Conservation (phyloP, 1,284 basidiomycete genomes). For the Fomes fomentarius region DNA sequence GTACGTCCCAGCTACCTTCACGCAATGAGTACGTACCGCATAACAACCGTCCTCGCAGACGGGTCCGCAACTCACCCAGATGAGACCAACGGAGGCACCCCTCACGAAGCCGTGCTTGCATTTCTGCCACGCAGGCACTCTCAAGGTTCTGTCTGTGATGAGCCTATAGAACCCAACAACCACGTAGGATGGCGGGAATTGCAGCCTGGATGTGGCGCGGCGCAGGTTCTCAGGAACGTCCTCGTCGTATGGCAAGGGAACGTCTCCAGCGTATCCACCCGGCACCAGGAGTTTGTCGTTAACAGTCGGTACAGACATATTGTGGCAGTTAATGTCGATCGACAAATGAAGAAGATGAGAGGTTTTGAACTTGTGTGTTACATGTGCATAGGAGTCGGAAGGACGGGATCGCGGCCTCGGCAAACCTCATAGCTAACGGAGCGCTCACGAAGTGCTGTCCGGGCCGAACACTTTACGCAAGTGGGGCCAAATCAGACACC, state of each 20-base stretch:
- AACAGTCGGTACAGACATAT: neutral
- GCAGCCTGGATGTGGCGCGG: conserved; percentile 58
- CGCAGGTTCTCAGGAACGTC: conserved; percentile 49
- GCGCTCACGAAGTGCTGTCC: too few relatives aligned
- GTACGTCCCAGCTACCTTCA: conserved; percentile 64
- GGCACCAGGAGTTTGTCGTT: conserved; percentile 10
- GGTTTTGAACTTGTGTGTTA: neutral
- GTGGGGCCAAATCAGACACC: too few relatives aligned
- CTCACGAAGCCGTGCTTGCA: conserved; percentile 68
- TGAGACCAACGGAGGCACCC: conserved; percentile 60
- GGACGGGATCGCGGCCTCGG: too few relatives aligned
- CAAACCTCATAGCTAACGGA: too few relatives aligned
- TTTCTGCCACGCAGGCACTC: conserved; percentile 74
- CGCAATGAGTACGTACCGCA: neutral
- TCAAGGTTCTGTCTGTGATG: conserved; percentile 65
- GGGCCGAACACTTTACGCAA: too few relatives aligned
- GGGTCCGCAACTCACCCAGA: conserved; percentile 57
- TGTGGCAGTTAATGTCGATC: neutral
- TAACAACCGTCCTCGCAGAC: neutral
- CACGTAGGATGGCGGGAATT: conserved; percentile 75
- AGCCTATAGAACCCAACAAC: conserved; percentile 77
- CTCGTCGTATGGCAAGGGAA: conserved; percentile 26
- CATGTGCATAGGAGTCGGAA: neutral
- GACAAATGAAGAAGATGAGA: neutral
- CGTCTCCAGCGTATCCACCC: conserved; percentile 23